These are phyloP conservation scores for Phytophthora hibernalis DNA, from an alignment of 352 stramenopile genomes.

Conservation along the genomic window DNA sequence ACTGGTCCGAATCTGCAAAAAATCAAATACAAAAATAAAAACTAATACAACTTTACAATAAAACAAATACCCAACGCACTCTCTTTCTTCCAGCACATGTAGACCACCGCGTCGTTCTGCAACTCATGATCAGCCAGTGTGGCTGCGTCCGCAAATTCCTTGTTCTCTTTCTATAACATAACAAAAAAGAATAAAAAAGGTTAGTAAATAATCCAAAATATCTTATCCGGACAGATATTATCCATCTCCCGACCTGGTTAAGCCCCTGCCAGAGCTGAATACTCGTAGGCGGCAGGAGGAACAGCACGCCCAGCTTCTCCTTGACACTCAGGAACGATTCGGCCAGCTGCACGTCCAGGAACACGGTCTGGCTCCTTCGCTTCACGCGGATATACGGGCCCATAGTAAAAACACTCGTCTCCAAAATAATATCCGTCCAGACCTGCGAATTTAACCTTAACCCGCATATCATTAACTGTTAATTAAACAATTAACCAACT, in stretches of 20 bases:
- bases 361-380: conserved; percentile 86
- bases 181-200: conserved; percentile 2
- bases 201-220: conserved; percentile 2
- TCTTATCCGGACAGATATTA: neutral
- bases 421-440: too few species aligned
- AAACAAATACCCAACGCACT: conserved; percentile 45
- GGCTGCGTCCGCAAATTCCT: conserved; percentile 81
- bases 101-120: conserved; percentile 84
- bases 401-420: conserved; percentile 29
- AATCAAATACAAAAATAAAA: conserved; percentile 1
- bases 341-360: conserved; percentile 80
- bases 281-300: conserved; percentile 61
- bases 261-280: conserved; percentile 81
- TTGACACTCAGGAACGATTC: conserved; percentile 88
- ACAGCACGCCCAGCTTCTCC: conserved; percentile 76
- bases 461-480: too few species aligned
- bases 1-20: conserved; percentile 74
- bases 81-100: conserved; percentile 92
- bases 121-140: conserved; percentile 86
- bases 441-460: too few species aligned
- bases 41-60: conserved; percentile 2
- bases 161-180: conserved; percentile 58
- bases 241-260: conserved; percentile 53
- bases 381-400: conserved; percentile 91
- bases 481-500: too few species aligned